Base-by-base conservation (phyloP, 2,329 filamentous ascomycete species). In the Verticillium albo-atrum region DNA sequence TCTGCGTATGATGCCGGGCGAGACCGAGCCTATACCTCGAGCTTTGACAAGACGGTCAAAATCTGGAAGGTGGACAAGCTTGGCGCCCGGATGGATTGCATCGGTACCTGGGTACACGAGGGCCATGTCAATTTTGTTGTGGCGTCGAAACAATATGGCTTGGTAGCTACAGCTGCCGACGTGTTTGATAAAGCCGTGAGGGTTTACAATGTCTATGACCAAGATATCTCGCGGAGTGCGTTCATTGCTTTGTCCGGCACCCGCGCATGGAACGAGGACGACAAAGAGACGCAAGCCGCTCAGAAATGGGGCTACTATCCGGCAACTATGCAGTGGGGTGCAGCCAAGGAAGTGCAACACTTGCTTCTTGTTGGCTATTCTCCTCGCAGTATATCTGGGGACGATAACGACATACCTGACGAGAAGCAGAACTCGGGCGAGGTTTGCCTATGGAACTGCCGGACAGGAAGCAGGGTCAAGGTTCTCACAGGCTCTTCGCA, bases 121-220 rank as follows among this genome's bases (percentile, higher is more conserved):
- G 83, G 82, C 12, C 83, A 82, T 34, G 85, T 88, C 58, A 87
- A 89, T 66, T 88, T 88, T 59, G 85, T 88, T 1, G 75, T 80
- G 6, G 78, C 79, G 3, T 85, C 84, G 3, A 78, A 76, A 52
- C 74, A 81, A 57, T 71, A 72, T 4, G 77, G 79, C 3, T 75
- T 80, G 47, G 80, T 88, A 1, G 86, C 86, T 2, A 86, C 85
- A 1, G 85, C 83, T 2, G 79, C 83, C 5, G 85, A 88, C 60
- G 81, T 84, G 0, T 73, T 78, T 2, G 73, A 72, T 0, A 70
- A 80, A 20, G 84, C 85, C 12, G 79, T 88, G 3, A 78, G 85
- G 2, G 77, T 89, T 1, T 89, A 89, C 67, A 72, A 73, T 2
- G 64, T 86, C 4, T 57, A 75, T 54, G 64, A 65, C 1, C 55